Evolutionary conservation across 2,329 filamentous ascomycete genomes (phyloP).

Genomic region (Phoma herbarum): DNA sequence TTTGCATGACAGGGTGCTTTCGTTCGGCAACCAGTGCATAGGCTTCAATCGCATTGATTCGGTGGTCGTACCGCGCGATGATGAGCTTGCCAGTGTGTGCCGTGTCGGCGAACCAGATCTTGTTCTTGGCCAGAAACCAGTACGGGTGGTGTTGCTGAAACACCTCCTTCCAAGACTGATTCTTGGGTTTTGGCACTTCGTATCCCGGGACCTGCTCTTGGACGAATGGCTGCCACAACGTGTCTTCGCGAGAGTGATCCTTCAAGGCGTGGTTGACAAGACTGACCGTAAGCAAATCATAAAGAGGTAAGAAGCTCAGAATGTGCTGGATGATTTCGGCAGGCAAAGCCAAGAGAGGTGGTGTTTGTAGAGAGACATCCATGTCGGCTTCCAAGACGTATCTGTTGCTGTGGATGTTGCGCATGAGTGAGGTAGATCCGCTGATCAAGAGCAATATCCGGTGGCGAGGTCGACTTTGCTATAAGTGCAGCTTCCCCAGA

Average conservation of each 20-base stretch:
- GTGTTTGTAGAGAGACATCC: conserved; percentile 22
- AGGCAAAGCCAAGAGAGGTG: conserved; percentile 67
- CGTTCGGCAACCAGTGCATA: conserved; percentile 77
- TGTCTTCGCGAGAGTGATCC: conserved; percentile 69
- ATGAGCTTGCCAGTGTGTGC: conserved; percentile 78
- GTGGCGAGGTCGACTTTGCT: conserved; percentile 10
- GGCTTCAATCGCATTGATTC: conserved; percentile 78
- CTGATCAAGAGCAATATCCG: conserved; percentile 3
- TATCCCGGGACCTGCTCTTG: conserved; percentile 69
- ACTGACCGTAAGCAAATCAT: conserved; percentile 69
- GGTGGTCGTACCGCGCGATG: conserved; percentile 77
- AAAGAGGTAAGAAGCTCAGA: conserved; percentile 69
- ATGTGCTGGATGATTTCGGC: conserved; percentile 79
- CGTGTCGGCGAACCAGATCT: conserved; percentile 85
- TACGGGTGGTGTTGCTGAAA: conserved; percentile 78
- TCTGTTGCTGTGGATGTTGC: conserved; percentile 9
- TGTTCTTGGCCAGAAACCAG: conserved; percentile 84
- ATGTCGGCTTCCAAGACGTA: conserved; percentile 20
- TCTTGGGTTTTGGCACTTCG: conserved; percentile 55
- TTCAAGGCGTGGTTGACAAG: conserved; percentile 69
- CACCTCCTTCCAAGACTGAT: conserved; percentile 74
- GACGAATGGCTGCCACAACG: conserved; percentile 75
- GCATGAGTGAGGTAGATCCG: conserved; percentile 12
- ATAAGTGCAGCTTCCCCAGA: conserved; percentile 12
- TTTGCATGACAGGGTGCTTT: conserved; percentile 62